Evolutionary conservation across 2,329 filamentous ascomycete genomes (phyloP), one percentile per base, ranked within the genome.

Genomic region (Chalaropsis thielavioides): DNA sequence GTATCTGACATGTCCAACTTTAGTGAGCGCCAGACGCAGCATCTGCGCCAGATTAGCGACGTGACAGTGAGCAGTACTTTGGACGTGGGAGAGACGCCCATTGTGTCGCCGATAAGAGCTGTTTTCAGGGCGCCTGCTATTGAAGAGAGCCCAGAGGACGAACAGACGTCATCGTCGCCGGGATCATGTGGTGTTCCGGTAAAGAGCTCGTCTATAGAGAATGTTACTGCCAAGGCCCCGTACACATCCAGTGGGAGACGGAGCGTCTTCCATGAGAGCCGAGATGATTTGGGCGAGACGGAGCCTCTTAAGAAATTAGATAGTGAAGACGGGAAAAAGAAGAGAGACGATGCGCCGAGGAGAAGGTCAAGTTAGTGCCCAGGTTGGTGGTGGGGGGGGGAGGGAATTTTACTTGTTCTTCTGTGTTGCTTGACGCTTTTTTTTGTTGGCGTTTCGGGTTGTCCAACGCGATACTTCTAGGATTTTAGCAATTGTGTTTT

Each of bases 21-120:
- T 35, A 78, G 74, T 69, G 76, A 77, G 44, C 71, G 73, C 10
- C 75, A 78, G 24, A 68, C 72, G 13, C 67, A 72, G 11, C 77
- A 79, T 65, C 68, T 78, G 63, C 73, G 77, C 1, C 73, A 78
- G 46, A 72, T 75, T 56, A 78, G 76, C 70, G 75, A 76, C 67
- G 71, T 71, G 1, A 77, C 75, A 1, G 74, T 77, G 27, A 75
- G 73, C 65, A 75, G 75, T 41, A 40, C 65, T 17, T 65, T 66
- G 1, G 65, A 60, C 10, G 24, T 4, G 2, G 13, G 43, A 11
- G 46, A 44, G 7, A 15, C 31, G 19, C 43, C 40, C 3, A 31
- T 65, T 11, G 31, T 44, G 13, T 58, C 24, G 3, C 54, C 54
- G 19, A 13, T 38, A 27, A 43, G 4, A n/a, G 27, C 54, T n/a